Evolutionary conservation across 306 rosid species (phyloP).

Genomic region (Castanospermum australe): DNA sequence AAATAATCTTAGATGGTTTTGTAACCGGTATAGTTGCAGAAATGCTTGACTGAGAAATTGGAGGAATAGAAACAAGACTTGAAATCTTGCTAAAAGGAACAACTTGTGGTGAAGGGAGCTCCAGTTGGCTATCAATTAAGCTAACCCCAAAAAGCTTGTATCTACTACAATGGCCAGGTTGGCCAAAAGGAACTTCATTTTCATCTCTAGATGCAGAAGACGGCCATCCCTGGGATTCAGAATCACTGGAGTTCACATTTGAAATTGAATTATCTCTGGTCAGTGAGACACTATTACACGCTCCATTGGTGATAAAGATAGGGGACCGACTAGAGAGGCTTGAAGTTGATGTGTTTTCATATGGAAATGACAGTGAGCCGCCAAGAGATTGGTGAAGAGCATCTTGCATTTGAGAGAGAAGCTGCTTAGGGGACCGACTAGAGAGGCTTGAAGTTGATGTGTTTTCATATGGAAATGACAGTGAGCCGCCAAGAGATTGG

Average conservation of each 20-base stretch:
- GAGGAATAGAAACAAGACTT: conserved; percentile 46
- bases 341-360: conserved; percentile 31
- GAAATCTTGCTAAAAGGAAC: conserved; percentile 32
- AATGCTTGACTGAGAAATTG: conserved; percentile 46
- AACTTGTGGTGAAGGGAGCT: conserved; percentile 79
- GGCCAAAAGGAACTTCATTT: conserved; percentile 38
- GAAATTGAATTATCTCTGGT: conserved; percentile 36
- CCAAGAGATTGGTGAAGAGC: conserved; percentile 25
- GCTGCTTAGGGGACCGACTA: no score
- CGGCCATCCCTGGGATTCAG: conserved; percentile 38
- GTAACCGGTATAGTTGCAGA: conserved; percentile 34
- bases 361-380: conserved; percentile 22
- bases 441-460: conserved; percentile 25
- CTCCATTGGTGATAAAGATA: neutral
- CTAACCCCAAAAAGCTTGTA: conserved; percentile 58
- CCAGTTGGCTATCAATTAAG: conserved; percentile 38
- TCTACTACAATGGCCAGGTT: conserved; percentile 18
- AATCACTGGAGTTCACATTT: conserved; percentile 35
- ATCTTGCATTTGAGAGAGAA: conserved; percentile 18
- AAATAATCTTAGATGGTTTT: conserved; percentile 30
- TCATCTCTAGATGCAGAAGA: conserved; percentile 35
- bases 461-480: conserved; percentile 29
- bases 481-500: conserved; percentile 25
- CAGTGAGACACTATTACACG: conserved; percentile 8
- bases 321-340: conserved; percentile 19